phyloP scores from a whole-genome alignment of 441 rosid species.

The Erodium chrysanthum region DNA sequence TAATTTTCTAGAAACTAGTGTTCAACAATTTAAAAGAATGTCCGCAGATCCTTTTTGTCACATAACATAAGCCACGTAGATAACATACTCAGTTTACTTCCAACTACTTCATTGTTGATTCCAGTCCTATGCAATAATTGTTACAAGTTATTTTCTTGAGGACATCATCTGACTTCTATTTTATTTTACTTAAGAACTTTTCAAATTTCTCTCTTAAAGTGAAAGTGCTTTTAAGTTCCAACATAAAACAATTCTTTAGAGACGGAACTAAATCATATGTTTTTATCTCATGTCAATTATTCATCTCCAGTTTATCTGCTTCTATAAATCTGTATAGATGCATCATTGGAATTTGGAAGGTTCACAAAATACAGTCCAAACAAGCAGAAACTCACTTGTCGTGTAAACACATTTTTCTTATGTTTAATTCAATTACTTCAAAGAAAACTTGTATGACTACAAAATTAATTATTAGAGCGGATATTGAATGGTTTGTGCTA shows the following conservation, averaged over 20 bases:
- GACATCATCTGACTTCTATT: background rate
- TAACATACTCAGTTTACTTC: background rate
- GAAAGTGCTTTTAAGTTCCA: background rate
- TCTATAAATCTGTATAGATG: no score
- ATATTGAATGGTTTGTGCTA: no score
- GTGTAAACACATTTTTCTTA: no score
- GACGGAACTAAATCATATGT: background rate
- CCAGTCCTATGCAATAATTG: background rate
- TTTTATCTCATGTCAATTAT: no score
- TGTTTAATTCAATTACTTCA: no score
- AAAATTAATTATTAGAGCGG: no score
- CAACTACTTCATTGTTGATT: background rate
- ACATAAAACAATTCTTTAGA: background rate
- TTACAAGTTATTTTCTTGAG: background rate
- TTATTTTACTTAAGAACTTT: background rate
- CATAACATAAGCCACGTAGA: background rate
- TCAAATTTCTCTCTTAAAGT: background rate
- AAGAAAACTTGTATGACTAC: no score
- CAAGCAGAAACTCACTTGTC: no score
- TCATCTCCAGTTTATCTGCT: no score
- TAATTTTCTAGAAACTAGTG: conserved; percentile 4
- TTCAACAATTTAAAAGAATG: background rate
- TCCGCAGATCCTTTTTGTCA: background rate
- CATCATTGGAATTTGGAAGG: no score
- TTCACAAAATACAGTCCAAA: no score